Evolutionary conservation across 2,329 filamentous ascomycete genomes (phyloP).

Genomic region (Aspergillus sergii): DNA sequence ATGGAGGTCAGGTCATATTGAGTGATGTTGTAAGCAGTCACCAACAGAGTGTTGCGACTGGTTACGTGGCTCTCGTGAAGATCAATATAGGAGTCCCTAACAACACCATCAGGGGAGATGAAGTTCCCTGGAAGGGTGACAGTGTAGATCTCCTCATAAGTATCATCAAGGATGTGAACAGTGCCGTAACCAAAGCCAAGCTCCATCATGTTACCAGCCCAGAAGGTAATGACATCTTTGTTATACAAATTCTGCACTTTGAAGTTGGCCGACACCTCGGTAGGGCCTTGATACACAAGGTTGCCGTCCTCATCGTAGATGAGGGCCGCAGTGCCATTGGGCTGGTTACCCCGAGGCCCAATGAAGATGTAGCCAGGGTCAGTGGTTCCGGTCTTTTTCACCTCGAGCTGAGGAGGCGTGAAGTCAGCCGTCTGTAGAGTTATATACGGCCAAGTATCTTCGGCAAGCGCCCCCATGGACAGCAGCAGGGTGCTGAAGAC

Average conservation of each 20-base stretch:
- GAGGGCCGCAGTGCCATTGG: constrained; percentile 33
- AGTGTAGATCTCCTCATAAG: constrained; percentile 37
- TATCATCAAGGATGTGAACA: constrained; percentile 37
- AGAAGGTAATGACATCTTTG: constrained; percentile 40
- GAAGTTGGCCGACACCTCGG: constrained; percentile 36
- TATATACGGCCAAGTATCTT: constrained; percentile 21
- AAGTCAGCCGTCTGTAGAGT: constrained; percentile 20
- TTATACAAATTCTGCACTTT: constrained; percentile 37
- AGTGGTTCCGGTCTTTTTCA: constrained; percentile 34
- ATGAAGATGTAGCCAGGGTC: constrained; percentile 40
- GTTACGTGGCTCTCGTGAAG: constrained; percentile 40
- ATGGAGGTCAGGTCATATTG: constrained; percentile 34
- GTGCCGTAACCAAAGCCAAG: constrained; percentile 34
- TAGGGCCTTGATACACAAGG: constrained; percentile 39
- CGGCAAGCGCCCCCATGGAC: constrained; percentile 17
- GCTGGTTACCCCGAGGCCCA: constrained; percentile 31
- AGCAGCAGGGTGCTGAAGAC: constrained; percentile 21
- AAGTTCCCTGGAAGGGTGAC: constrained; percentile 31
- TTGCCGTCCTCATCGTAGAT: constrained; percentile 41
- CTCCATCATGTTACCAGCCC: constrained; percentile 33
- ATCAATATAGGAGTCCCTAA: constrained; percentile 35
- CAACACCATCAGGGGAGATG: constrained; percentile 23
- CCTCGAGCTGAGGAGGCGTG: constrained; percentile 31
- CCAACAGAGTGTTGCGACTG: constrained; percentile 34
- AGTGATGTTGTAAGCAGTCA: constrained; percentile 40